Evolutionary conservation across 345 rosid species (phyloP), one percentile per base, ranked within the genome.

Genomic region (Euphorbia peplus): DNA sequence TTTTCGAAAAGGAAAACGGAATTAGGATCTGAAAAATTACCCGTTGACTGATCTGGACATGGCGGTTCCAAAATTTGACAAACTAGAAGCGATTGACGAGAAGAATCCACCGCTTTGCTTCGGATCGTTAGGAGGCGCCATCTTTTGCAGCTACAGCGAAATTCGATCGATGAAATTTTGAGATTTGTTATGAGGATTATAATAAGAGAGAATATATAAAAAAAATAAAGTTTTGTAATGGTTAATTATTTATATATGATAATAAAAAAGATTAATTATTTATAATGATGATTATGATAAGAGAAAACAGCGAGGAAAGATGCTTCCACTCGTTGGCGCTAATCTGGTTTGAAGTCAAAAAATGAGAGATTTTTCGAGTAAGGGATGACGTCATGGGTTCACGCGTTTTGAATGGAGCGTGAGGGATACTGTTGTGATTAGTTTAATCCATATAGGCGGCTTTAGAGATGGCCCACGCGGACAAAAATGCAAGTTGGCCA

Each of bases 41-140:
- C 97, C 96, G 72, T 86, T 88, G 80, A 93, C 98, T 64, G 98
- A 93, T 87, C 90, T 93, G 82, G 86, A 71, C 96, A 93, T 84
- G 66, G 88, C 90, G 67, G 78, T 82, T 12, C 97, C 79, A 53
- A 93, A 67, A 83, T 69, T 93, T 69, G 98, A 84, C 72, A 91
- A 73, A 66, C 90, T 66, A 47, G 88, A 82, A 71, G 93, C 87
- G 76, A 93, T 81, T 46, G 98, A 89, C 0, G 97, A 73, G 79
- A 93, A 90, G 88, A 93, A 88, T 60, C 98, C 96, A 24, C 88
- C 83, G 25, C 77, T 73, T 77, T 78, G 83, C 64, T 85, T 93
- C 46, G 93, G 87, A 82, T 90, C 93, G 58, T 89, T 82, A 28
- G 88, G 71, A 77, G n/a, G n/a, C n/a, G 92, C 90, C 98, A 92